Evolutionary conservation across 192 early-diverging fungal species (phyloP).

Genomic region (Kickxella alabastrina): DNA sequence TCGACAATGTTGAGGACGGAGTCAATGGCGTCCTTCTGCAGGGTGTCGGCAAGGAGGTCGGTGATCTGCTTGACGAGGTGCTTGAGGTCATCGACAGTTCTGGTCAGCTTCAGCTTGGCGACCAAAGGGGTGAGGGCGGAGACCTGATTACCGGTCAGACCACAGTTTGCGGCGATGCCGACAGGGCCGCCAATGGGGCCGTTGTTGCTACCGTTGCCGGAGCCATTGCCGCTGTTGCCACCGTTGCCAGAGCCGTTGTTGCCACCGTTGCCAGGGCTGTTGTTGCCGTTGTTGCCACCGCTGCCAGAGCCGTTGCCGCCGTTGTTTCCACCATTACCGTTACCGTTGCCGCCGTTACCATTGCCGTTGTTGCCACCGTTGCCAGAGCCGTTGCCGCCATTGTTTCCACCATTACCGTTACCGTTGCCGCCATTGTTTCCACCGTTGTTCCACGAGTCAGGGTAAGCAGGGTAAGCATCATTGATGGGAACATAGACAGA

Average conservation of each 20-base stretch:
- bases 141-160: slow-evolving; percentile 30
- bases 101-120: slow-evolving; percentile 42
- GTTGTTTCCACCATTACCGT: slow-evolving; percentile 1
- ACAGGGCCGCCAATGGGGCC: slow-evolving; percentile 14
- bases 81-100: slow-evolving; percentile 48
- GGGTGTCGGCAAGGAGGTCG: slow-evolving; percentile 41
- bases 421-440: slow-evolving; percentile 13
- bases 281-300: slow-evolving; percentile 11
- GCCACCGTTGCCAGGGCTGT: not conserved
- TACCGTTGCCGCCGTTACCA: slow-evolving; percentile 2
- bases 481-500: slow-evolving; percentile 10
- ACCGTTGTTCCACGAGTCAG: slow-evolving; percentile 10
- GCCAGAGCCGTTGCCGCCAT: slow-evolving; percentile 1
- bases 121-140: slow-evolving; percentile 45
- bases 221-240: slow-evolving; percentile 7
- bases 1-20: slow-evolving; percentile 49
- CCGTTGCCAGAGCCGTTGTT: slow-evolving; percentile 13
- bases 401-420: too few relatives aligned
- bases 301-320: slow-evolving; percentile 18
- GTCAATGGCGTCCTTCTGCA: slow-evolving; percentile 33
- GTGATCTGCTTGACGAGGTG: slow-evolving; percentile 49
- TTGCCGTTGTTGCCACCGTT: slow-evolving; percentile 6
- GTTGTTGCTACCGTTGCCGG: slow-evolving; percentile 13
- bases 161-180: slow-evolving; percentile 33
- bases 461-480: slow-evolving; percentile 18